A percentile compares a stretch with the other conserved stretches of the same genome.
These are phyloP conservation scores for Graphilbum fragrans DNA, from an alignment of 2,329 filamentous ascomycete species.

Conservation along the genomic window DNA sequence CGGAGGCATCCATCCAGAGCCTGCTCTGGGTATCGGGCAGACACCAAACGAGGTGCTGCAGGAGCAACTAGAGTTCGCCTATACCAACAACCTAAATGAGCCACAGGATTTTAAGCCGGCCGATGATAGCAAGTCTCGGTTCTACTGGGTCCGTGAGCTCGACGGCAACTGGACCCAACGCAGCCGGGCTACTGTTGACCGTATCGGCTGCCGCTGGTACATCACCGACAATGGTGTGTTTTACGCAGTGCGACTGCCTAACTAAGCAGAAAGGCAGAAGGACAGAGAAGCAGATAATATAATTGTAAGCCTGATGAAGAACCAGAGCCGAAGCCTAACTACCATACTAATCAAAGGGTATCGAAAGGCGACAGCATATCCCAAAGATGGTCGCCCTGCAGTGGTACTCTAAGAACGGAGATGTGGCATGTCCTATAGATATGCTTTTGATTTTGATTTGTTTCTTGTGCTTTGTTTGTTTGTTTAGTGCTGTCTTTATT, in stretches of 20 bases:
- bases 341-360: too few species aligned
- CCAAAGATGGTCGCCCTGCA: too few species aligned
- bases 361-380: too few species aligned
- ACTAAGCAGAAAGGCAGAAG: slow-evolving; percentile 18
- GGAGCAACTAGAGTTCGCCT: slow-evolving; percentile 35
- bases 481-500: too few species aligned
- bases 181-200: slow-evolving; percentile 48
- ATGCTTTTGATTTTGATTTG: too few species aligned
- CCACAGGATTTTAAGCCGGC: slow-evolving; percentile 52
- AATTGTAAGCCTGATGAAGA: not conserved
- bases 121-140: slow-evolving; percentile 45
- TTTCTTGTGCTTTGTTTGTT: too few species aligned
- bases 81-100: slow-evolving; percentile 37
- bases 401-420: too few species aligned
- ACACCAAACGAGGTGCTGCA: slow-evolving; percentile 34
- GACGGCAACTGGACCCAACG: slow-evolving; percentile 49
- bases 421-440: too few species aligned
- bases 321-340: too few species aligned
- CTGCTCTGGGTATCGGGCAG: slow-evolving; percentile 37
- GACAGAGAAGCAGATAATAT: not conserved
- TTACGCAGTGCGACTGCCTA: slow-evolving; percentile 44
- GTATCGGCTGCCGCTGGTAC: slow-evolving; percentile 46
- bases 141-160: slow-evolving; percentile 49
- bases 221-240: slow-evolving; percentile 44
- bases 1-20: slow-evolving; percentile 26